Conservation (phyloP, 495 filamentous ascomycete genomes). For the Aspergillus biplanus region DNA sequence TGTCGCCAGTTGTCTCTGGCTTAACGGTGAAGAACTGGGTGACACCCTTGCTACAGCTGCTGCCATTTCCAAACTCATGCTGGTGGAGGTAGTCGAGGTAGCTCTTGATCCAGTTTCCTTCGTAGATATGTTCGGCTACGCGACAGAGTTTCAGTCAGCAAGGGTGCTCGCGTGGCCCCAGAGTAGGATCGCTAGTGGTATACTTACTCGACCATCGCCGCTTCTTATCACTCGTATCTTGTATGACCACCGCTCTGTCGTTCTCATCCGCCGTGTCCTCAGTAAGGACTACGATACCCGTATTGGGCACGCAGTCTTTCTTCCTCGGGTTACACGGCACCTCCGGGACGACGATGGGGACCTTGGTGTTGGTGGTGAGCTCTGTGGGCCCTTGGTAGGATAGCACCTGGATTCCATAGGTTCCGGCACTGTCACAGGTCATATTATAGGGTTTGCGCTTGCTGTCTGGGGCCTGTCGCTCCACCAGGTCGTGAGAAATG, state of each 20-base stretch:
- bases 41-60: neutral
- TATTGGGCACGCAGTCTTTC: neutral
- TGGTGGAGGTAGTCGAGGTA: conserved; percentile 5
- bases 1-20: too few species aligned
- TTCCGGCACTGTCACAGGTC: neutral
- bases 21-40: conserved; percentile 2
- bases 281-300: neutral
- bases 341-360: neutral
- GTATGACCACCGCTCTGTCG: neutral
- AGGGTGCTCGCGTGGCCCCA: too few species aligned
- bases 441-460: neutral
- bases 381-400: neutral
- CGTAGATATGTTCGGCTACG: conserved; percentile 18
- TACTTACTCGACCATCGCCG: conserved; percentile 15
- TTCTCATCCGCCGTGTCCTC: neutral
- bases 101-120: conserved; percentile 13
- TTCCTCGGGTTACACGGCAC: neutral
- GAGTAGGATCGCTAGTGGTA: neutral
- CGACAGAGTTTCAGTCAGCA: neutral
- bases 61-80: neutral
- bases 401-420: neutral
- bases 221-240: conserved; percentile 4
- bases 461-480: neutral
- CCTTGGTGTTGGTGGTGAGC: neutral
- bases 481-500: neutral